A percentile compares a stretch with the other conserved stretches of the same genome.
Conservation (phyloP, 257 asterid genomes). For the Fraxinus excelsior region DNA sequence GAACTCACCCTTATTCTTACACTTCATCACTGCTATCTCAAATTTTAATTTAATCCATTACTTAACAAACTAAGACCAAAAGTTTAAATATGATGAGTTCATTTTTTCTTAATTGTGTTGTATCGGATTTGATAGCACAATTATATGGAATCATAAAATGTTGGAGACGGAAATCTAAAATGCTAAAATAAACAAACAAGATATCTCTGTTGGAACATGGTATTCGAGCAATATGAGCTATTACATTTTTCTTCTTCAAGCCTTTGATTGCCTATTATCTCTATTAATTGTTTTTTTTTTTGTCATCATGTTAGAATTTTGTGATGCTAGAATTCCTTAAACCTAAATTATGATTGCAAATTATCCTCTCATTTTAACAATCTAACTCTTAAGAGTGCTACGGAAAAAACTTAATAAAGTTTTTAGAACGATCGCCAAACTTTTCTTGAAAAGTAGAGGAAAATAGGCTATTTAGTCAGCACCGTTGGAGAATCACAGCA, state of each 20-base stretch:
- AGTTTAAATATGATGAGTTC: neutral
- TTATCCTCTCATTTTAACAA: neutral
- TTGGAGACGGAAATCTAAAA: neutral
- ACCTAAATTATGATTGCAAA: neutral
- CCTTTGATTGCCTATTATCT: neutral
- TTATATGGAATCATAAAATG: neutral
- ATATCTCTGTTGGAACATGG: neutral
- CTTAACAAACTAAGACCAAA: neutral
- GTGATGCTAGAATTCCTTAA: neutral
- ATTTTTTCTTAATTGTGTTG: neutral
- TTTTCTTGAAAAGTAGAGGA: neutral
- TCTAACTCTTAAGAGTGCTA: neutral
- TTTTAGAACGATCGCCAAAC: neutral
- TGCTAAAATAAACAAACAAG: neutral
- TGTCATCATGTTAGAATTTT: no score
- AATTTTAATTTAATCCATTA: neutral
- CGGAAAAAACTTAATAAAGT: no score
- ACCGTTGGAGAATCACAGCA: neutral
- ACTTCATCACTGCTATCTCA: neutral
- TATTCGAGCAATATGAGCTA: no score
- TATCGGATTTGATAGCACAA: neutral
- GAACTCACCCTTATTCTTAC: neutral
- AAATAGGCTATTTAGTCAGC: neutral
- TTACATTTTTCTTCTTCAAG: neutral
- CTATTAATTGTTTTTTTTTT: no score